These are phyloP conservation scores for Talaromyces sp. DNA, from an alignment of 2,329 filamentous ascomycete genomes.

Conservation along the genomic window DNA sequence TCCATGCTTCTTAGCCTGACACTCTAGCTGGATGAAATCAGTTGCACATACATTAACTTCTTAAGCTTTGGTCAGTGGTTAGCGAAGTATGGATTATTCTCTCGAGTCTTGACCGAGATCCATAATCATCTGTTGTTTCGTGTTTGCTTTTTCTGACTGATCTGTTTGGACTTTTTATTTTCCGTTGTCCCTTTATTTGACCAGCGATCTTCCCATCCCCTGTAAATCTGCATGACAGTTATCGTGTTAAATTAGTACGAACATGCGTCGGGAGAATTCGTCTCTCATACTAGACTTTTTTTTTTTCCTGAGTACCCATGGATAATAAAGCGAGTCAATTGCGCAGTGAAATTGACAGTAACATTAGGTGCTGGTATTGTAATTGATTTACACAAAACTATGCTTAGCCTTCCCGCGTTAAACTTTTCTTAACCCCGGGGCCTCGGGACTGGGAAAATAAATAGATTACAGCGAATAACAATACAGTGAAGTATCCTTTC, in stretches of 20 bases:
- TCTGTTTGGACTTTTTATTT: slow-evolving; percentile 17
- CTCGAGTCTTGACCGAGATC: neutral
- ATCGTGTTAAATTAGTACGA: slow-evolving; percentile 13
- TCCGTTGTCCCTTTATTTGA: slow-evolving; percentile 21
- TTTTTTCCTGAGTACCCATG: too few species aligned
- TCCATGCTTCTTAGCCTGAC: neutral
- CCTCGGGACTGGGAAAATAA: slow-evolving; percentile 10
- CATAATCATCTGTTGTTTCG: slow-evolving; percentile 17
- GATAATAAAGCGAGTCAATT: neutral
- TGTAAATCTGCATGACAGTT: slow-evolving; percentile 14
- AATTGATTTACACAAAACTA: slow-evolving; percentile 17
- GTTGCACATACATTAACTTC: neutral
- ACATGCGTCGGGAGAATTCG: slow-evolving; percentile 14
- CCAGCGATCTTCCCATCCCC: slow-evolving; percentile 9
- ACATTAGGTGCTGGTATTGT: slow-evolving; percentile 2
- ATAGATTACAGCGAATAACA: slow-evolving; percentile 11
- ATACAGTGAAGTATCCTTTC: neutral
- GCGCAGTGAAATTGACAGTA: neutral
- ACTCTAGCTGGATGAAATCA: neutral
- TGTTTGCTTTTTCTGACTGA: slow-evolving; percentile 22
- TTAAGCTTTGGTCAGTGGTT: neutral
- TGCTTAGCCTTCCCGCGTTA: slow-evolving; percentile 21
- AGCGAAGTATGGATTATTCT: neutral
- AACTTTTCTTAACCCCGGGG: slow-evolving; percentile 5
- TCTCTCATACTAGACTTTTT: slow-evolving; percentile 11